Conservation (phyloP, 768 basidiomycete species). For the Asterophora parasitica region DNA sequence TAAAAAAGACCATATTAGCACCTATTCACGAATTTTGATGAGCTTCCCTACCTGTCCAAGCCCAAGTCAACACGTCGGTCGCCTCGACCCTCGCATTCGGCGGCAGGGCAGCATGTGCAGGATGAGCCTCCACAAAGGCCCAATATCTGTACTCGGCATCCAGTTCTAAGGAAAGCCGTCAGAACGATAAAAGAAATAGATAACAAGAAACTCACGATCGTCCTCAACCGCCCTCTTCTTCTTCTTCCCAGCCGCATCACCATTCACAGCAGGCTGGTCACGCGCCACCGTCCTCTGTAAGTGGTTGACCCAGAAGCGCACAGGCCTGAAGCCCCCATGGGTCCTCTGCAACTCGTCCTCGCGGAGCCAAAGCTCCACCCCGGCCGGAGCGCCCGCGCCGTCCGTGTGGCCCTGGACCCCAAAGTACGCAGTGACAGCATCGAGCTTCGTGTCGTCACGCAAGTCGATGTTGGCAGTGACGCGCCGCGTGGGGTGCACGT, state of each 20-base stretch:
- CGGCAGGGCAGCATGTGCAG: conserved; percentile 62
- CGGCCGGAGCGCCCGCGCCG: conserved; percentile 23
- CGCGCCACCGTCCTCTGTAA: conserved; percentile 44
- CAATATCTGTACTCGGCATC: conserved; percentile 80
- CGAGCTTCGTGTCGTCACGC: conserved; percentile 45
- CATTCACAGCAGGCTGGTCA: conserved; percentile 34
- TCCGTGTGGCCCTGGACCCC: conserved; percentile 29
- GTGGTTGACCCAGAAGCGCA: conserved; percentile 66
- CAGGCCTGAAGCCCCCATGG: conserved; percentile 28
- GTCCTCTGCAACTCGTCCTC: conserved; percentile 27
- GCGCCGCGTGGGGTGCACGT: conserved; percentile 54
- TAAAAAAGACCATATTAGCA: conserved; percentile 18
- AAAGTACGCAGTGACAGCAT: conserved; percentile 45
- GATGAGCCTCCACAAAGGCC: conserved; percentile 76
- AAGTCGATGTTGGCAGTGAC: conserved; percentile 72
- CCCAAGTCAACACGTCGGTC: conserved; percentile 73
- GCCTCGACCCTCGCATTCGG: conserved; percentile 59
- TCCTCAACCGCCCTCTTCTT: conserved; percentile 26
- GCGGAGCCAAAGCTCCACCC: conserved; percentile 62
- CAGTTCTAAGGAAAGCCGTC: conserved; percentile 39
- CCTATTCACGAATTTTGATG: not conserved
- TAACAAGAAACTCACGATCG: conserved; percentile 37
- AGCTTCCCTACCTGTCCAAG: conserved; percentile 56
- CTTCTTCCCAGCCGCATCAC: conserved; percentile 20
- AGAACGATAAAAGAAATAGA: not conserved